These are phyloP conservation scores for Epichloe bromicola DNA, from an alignment of 2,329 filamentous ascomycete genomes.

Conservation along the genomic window DNA sequence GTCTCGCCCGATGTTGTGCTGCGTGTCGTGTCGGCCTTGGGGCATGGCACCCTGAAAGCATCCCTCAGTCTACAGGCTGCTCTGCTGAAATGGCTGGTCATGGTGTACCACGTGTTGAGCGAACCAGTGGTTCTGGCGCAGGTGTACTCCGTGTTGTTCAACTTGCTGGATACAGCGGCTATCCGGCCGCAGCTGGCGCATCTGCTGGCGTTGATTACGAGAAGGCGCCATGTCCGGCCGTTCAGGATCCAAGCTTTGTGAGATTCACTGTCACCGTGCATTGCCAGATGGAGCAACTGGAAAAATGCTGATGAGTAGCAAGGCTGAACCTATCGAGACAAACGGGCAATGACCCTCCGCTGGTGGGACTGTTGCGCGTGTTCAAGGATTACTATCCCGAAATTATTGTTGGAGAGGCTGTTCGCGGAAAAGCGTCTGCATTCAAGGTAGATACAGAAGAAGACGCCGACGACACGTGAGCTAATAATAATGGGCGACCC, in stretches of 20 bases:
- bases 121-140: conserved; percentile 50
- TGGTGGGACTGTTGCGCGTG: conserved; percentile 64
- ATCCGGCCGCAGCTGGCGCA: conserved; percentile 60
- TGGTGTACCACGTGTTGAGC: conserved; percentile 60
- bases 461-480: neutral
- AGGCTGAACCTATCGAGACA: conserved; percentile 46
- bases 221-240: conserved; percentile 70
- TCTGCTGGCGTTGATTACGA: conserved; percentile 63
- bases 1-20: conserved; percentile 50
- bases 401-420: conserved; percentile 62
- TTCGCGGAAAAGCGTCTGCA: conserved; percentile 44
- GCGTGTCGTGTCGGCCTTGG: conserved; percentile 58
- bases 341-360: conserved; percentile 57
- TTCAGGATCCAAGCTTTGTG: conserved; percentile 70
- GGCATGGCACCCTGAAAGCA: conserved; percentile 64
- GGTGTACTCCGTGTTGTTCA: conserved; percentile 66
- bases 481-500: too few species aligned
- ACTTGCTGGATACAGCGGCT: conserved; percentile 67
- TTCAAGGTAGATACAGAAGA: conserved; percentile 36
- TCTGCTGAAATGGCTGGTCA: conserved; percentile 65
- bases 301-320: conserved; percentile 15
- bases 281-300: conserved; percentile 2
- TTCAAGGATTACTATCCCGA: conserved; percentile 88
- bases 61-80: conserved; percentile 56
- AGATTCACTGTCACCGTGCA: conserved; percentile 12